A percentile compares a stretch with the other conserved stretches of the same genome.
Conservation (phyloP, 108 stramenopile species). For the Schizochytrium sp. region DNA sequence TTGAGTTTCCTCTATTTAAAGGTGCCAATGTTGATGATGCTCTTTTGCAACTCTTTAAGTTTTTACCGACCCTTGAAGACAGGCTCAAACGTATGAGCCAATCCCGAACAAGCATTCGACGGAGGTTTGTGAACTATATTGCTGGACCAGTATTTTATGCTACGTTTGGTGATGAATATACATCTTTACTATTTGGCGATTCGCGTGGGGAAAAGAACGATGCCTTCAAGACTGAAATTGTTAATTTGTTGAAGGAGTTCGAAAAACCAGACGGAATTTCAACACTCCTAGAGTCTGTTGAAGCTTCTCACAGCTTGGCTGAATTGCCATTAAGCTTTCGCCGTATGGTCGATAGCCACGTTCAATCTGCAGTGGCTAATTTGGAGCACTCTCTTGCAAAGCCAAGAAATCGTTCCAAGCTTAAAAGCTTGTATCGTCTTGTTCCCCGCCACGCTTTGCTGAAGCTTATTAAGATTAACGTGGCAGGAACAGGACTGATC, state of each 20-base stretch:
- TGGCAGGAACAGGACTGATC: constrained; percentile 6
- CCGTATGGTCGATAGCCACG: constrained; percentile 22
- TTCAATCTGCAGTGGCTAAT: constrained; percentile 43
- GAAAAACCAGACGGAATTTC: constrained; percentile 29
- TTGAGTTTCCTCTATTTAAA: constrained; percentile 54
- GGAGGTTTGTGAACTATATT: constrained; percentile 37
- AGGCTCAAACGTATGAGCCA: constrained; percentile 14
- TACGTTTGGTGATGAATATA: constrained; percentile 17
- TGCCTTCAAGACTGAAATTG: constrained; percentile 27
- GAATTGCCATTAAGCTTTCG: constrained; percentile 23
- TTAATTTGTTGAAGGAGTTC: neutral
- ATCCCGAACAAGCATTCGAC: neutral
- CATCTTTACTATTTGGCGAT: neutral
- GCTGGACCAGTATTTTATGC: constrained; percentile 50
- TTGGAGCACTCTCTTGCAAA: constrained; percentile 47
- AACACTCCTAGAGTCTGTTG: constrained; percentile 16
- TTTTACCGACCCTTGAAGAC: constrained; percentile 45
- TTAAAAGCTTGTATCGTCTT: constrained; percentile 38
- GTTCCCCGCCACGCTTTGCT: constrained; percentile 28
- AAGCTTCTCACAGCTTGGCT: neutral
- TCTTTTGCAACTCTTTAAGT: constrained; percentile 47
- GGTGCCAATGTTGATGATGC: neutral
- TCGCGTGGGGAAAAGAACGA: constrained; percentile 52
- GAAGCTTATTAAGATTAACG: constrained; percentile 40
- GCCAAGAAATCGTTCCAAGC: neutral